A percentile compares a stretch with the other conserved stretches of the same genome.
Conservation (phyloP, 1,284 basidiomycete species). For the Dichomitus squalens region DNA sequence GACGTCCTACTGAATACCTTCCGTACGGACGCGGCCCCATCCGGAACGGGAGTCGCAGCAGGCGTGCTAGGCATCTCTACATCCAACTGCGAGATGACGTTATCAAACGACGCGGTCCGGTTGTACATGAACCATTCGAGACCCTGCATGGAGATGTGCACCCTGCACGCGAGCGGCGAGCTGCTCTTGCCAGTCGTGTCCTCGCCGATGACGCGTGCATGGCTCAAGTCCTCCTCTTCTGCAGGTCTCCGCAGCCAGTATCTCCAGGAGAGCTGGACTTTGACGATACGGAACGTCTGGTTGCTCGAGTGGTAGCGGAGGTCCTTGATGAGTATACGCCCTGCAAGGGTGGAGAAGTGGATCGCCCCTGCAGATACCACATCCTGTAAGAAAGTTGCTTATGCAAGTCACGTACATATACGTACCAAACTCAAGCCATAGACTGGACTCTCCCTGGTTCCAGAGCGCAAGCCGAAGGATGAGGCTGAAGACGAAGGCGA, state of each 20-base stretch:
- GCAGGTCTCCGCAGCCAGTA: constrained; percentile 86
- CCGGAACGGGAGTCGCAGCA: constrained; percentile 24
- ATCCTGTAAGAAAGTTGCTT: not conserved
- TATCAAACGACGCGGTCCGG: constrained; percentile 83
- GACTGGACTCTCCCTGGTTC: constrained; percentile 68
- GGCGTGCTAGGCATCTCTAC: constrained; percentile 31
- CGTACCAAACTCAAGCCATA: constrained; percentile 80
- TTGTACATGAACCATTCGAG: constrained; percentile 93
- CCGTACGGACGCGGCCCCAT: constrained; percentile 28
- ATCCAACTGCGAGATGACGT: constrained; percentile 78
- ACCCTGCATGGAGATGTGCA: constrained; percentile 79
- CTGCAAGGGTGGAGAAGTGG: constrained; percentile 87
- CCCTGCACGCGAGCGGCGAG: constrained; percentile 66
- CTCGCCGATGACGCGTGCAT: constrained; percentile 54
- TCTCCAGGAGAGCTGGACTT: constrained; percentile 85
- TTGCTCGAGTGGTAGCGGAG: constrained; percentile 89
- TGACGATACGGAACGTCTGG: constrained; percentile 81
- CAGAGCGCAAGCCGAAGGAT: constrained; percentile 68
- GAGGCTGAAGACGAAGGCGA: constrained; percentile 67
- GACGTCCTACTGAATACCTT: constrained; percentile 36
- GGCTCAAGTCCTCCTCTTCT: constrained; percentile 64
- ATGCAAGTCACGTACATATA: not conserved
- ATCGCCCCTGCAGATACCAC: constrained; percentile 72
- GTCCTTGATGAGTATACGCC: constrained; percentile 85
- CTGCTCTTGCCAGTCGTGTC: constrained; percentile 35